Evolutionary conservation across 257 asterid genomes (phyloP).

Genomic region (Misopates orontium): DNA sequence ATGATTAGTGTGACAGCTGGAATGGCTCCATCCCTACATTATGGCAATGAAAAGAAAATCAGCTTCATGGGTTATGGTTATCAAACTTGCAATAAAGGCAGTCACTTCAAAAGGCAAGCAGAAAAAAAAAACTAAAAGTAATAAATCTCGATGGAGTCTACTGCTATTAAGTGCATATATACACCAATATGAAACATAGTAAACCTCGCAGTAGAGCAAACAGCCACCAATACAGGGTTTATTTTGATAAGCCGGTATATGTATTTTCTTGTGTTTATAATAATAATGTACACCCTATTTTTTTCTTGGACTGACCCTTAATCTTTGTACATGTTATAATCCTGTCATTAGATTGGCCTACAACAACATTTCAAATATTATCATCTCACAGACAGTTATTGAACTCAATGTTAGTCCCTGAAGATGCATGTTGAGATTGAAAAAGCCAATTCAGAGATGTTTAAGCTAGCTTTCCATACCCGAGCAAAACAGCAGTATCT

Average conservation of each 20-base stretch:
- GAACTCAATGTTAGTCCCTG: no score
- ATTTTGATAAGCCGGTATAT: no score
- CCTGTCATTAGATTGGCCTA: no score
- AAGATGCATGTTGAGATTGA: background rate
- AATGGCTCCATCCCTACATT: constrained; percentile 85
- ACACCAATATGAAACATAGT: no score
- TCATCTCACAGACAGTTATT: no score
- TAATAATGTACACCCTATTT: no score
- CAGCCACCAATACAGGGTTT: background rate
- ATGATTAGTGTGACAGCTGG: constrained; percentile 74
- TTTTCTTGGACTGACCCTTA: no score
- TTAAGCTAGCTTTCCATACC: constrained; percentile 42
- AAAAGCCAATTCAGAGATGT: background rate
- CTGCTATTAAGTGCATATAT: background rate
- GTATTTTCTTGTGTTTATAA: no score
- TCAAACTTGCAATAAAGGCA: background rate
- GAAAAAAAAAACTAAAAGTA: no score
- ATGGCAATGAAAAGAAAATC: background rate
- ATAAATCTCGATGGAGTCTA: background rate
- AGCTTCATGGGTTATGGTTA: constrained; percentile 7
- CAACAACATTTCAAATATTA: no score
- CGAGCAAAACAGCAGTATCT: constrained; percentile 63
- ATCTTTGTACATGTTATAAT: no score
- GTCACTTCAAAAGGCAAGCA: background rate
- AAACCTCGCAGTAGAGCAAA: background rate